phyloP scores from a whole-genome alignment of 192 early-diverging fungal species.

The Coemansia pectinata region DNA sequence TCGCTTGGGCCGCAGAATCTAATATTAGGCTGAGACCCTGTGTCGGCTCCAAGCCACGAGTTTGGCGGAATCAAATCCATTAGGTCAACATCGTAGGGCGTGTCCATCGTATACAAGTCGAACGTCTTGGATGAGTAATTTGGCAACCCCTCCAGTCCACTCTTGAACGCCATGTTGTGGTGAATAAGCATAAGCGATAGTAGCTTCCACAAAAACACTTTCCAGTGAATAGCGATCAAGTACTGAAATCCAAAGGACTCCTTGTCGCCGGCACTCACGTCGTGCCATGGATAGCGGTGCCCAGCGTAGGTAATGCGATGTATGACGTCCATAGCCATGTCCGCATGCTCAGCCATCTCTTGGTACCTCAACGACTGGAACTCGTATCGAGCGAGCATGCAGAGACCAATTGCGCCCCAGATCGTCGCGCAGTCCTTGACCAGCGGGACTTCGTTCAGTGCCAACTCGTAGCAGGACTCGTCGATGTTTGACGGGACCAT shows the following conservation, averaged over 20 bases:
- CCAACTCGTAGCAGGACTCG: constrained; percentile 51
- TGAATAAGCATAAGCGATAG: constrained; percentile 39
- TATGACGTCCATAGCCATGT: constrained; percentile 52
- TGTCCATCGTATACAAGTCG: constrained; percentile 38
- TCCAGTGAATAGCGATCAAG: constrained; percentile 46
- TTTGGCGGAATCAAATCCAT: constrained; percentile 39
- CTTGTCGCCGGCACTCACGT: constrained; percentile 26
- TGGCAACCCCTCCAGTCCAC: constrained; percentile 24
- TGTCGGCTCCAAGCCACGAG: constrained; percentile 33
- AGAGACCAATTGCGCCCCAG: constrained; percentile 47
- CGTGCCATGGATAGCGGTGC: constrained; percentile 41
- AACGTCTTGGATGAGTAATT: constrained; percentile 52
- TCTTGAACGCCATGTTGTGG: not conserved
- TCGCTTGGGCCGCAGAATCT: constrained; percentile 49
- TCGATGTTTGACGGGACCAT: constrained; percentile 48
- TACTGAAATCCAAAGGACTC: constrained; percentile 52
- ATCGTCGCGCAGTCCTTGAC: constrained; percentile 32
- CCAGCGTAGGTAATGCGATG: constrained; percentile 38
- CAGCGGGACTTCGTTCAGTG: constrained; percentile 29
- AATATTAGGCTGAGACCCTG: constrained; percentile 9
- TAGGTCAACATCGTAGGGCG: constrained; percentile 40
- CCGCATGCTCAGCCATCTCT: constrained; percentile 47
- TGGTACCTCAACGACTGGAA: constrained; percentile 52
- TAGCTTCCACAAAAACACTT: constrained; percentile 46
- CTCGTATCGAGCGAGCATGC: constrained; percentile 49